Base-by-base conservation (phyloP, 441 rosid species). In the Breynia disticha region DNA sequence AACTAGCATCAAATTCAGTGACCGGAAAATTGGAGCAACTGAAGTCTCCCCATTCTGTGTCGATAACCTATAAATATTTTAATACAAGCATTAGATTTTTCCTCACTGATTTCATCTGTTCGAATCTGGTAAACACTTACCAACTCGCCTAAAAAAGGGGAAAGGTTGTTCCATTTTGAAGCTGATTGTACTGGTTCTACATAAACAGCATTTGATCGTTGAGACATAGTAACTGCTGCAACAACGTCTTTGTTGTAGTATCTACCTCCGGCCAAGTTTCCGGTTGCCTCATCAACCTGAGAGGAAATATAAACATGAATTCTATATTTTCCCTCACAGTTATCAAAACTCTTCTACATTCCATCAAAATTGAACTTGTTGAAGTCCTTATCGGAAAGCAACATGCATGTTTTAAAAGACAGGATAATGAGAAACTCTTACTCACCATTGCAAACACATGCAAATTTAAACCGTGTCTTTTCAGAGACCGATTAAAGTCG, bases 31-130 rank as follows among this genome's bases (percentile, higher is more conserved):
- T 67, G 35, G 67, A 52, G 7, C 78, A 80, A 51, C 50, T 73
- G 62, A 85, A 82, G 66, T 75, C 76, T 19, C 80, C 76, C 94
- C 89, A 82, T 41, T 79, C 87, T 52, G 63, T 67, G 63, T 72
- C 72, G 49, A 85, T 71, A 52, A 76, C 79, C 89, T 84, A 66
- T 22, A 50, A 57, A 52, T 4, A 5, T 3, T 10, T 16, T 19
- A 18, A 53, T 37, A 19, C 18, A 54, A n/a, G 19, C 48, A 19
- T 20, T 7, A 16, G 7, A 14, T 50, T 45, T 8, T n/a, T 35
- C 37, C 55, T 56, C 21, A 19, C 0, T 12, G 32, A 54, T 24
- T 28, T 38, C 21, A 11, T 8, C 18, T n/a, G 48, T n/a, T 11
- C 10, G 10, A 7, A n/a, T 46, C 35, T 32, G 17, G 49, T 16